Percentiles rank a stretch among this genome's conserved stretches.
Conservation (phyloP, 208 protist genomes). For the Crithidia thermophila region DNA sequence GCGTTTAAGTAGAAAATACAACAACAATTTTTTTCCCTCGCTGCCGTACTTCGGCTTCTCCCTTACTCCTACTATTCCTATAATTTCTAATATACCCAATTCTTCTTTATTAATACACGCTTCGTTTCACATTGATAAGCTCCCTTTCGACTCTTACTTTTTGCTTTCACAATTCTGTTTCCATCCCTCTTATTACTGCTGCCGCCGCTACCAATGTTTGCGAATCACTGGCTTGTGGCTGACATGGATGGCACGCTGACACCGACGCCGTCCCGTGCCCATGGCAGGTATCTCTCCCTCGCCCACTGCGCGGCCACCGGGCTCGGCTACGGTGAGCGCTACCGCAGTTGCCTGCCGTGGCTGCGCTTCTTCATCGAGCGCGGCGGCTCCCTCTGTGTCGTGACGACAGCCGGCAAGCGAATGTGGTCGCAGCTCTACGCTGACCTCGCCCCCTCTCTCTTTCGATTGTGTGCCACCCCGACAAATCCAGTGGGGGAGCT, state of each 20-base stretch:
- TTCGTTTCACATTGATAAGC: background rate
- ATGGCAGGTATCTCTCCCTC: constrained; percentile 49
- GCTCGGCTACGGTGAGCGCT: constrained; percentile 29
- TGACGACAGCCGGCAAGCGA: constrained; percentile 54
- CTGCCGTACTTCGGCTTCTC: background rate
- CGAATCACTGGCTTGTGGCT: constrained; percentile 54
- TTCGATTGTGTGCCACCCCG: constrained; percentile 5
- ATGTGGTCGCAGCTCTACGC: constrained; percentile 62
- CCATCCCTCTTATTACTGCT: too few relatives aligned
- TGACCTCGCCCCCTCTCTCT: constrained; percentile 46
- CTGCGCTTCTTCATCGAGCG: constrained; percentile 33
- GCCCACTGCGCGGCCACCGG: constrained; percentile 30
- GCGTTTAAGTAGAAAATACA: background rate
- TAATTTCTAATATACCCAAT: too few relatives aligned
- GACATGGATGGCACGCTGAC: constrained; percentile 72
- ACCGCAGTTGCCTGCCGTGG: constrained; percentile 47
- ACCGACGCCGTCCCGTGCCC: constrained; percentile 48
- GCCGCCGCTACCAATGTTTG: too few relatives aligned
- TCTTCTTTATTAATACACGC: background rate
- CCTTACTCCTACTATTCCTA: background rate
- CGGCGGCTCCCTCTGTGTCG: constrained; percentile 54
- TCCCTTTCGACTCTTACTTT: too few relatives aligned
- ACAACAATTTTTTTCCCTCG: background rate
- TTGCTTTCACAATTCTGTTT: too few relatives aligned
- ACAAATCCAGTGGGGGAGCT: too few relatives aligned